Evolutionary conservation across 768 basidiomycete genomes (phyloP), one percentile per base, ranked within the genome.

Genomic region (Pisolithus albus): DNA sequence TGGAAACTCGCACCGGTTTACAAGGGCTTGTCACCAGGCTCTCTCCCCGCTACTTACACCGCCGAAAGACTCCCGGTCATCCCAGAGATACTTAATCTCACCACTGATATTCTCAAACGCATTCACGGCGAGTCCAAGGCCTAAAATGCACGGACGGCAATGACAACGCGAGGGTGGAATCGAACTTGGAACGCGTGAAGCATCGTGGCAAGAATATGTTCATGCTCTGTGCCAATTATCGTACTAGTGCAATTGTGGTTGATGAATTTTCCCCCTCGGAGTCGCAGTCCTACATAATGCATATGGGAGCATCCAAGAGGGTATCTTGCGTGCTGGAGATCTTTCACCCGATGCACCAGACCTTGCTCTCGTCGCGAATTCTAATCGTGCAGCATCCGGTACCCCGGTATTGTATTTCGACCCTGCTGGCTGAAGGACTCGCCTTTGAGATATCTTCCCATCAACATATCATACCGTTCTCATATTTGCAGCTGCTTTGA

Each of bases 61-160:
- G 58, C 65, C 19, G 75, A 75, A 58, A 69, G 75, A 21, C 50
- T 74, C 38, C 72, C 68, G 6, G 70, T 75, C 37, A 71, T 75
- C 43, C 64, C 64, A 2, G 63, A 70, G 46, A 73, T 74, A 69
- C 66, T 76, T 34, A 50, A 65, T 41, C 52, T 61, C 28, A 69
- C 72, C n/a, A 68, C 70, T 28, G 16, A 53, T 58, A 21, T 46
- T 16, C 24, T 32, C 18, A 10, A 19, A 10, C 21, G 16, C n/a
- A 42, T 19, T 4, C n/a, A n/a, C 9, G 40, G 19, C 18, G 18
- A 16, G 9, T 19, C 40, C 16, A 19, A 38, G 11, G 37, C 9
- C 37, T 5, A 38, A 38, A 9, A 9, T 26, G 26, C 26, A 26
- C 26, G 15, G 11, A 7, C 15, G n/a, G n/a, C 15, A 18, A 3